Conservation (phyloP, 2,329 filamentous ascomycete species). For the Lecanicillium sp. region DNA sequence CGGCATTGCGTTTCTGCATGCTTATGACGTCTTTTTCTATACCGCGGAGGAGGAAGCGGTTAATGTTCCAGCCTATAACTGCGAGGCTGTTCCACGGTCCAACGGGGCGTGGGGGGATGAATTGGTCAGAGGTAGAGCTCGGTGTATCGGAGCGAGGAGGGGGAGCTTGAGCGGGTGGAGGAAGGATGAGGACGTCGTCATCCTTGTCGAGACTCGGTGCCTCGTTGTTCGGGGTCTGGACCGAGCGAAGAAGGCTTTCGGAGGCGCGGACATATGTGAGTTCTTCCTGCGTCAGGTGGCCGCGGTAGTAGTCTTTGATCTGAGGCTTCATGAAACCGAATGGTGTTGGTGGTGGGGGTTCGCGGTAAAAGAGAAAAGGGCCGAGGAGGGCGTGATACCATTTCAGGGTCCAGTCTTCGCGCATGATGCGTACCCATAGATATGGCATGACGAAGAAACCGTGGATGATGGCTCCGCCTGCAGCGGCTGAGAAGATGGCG, state of each 20-base stretch:
- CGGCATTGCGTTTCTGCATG: slow-evolving; percentile 36
- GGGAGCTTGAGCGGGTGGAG: slow-evolving; percentile 20
- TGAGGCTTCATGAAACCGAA: slow-evolving; percentile 31
- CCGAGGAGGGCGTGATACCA: slow-evolving; percentile 40
- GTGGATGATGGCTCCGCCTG: slow-evolving; percentile 32
- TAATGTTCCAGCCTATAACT: slow-evolving; percentile 32
- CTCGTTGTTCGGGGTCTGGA: slow-evolving; percentile 20
- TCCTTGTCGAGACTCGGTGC: slow-evolving; percentile 19
- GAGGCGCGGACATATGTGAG: slow-evolving; percentile 29
- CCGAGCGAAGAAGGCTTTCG: slow-evolving; percentile 24
- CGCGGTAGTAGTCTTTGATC: slow-evolving; percentile 41
- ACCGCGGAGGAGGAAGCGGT: slow-evolving; percentile 35
- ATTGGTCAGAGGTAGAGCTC: slow-evolving; percentile 10
- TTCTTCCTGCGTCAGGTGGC: slow-evolving; percentile 38
- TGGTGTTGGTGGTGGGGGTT: slow-evolving; percentile 25
- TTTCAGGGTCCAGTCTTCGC: slow-evolving; percentile 43
- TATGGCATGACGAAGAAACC: slow-evolving; percentile 44
- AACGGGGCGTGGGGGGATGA: slow-evolving; percentile 23
- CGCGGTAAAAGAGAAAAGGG: slow-evolving; percentile 34
- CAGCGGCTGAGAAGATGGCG: slow-evolving; percentile 36
- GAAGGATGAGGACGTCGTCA: slow-evolving; percentile 21
- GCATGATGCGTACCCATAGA: slow-evolving; percentile 40
- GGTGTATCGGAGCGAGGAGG: slow-evolving; percentile 8
- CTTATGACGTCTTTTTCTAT: slow-evolving; percentile 40
- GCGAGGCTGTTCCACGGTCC: slow-evolving; percentile 32